These are phyloP conservation scores for Botryotinia globosa DNA, from an alignment of 2,329 filamentous ascomycete species.

Conservation along the genomic window DNA sequence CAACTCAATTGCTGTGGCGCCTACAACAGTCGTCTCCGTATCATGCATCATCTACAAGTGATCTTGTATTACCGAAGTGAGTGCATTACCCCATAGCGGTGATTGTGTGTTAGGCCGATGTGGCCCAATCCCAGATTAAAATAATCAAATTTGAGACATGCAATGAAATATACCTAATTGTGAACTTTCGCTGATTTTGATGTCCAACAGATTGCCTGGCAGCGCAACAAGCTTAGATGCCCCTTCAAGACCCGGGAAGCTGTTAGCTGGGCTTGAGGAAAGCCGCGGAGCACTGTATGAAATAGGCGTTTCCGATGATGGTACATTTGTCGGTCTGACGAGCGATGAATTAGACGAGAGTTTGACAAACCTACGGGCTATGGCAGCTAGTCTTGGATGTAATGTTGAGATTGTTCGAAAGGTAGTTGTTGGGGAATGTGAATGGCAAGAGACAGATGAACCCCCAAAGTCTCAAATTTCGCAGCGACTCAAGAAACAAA, in stretches of 20 bases:
- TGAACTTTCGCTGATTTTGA: not conserved
- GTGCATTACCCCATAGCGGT: not conserved
- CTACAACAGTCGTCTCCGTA: conserved; percentile 92
- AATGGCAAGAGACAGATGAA: conserved; percentile 51
- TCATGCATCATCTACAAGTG: conserved; percentile 74
- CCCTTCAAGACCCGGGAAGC: conserved; percentile 51
- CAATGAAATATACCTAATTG: not conserved
- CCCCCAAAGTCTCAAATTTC: conserved; percentile 21
- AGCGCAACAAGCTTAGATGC: conserved; percentile 48
- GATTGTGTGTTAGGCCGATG: not conserved
- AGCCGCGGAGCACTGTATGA: conserved; percentile 93
- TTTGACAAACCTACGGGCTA: conserved; percentile 76
- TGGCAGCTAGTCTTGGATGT: conserved; percentile 91
- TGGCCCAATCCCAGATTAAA: not conserved
- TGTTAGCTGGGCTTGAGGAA: conserved; percentile 81
- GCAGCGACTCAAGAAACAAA: conserved; percentile 27
- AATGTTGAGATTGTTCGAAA: conserved; percentile 76
- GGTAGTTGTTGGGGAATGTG: conserved; percentile 81
- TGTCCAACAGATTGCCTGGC: conserved; percentile 55
- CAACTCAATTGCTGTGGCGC: conserved; percentile 91
- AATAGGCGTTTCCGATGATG: conserved; percentile 94
- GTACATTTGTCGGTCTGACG: conserved; percentile 81
- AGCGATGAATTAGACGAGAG: conserved; percentile 93
- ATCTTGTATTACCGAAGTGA: conserved; percentile 66
- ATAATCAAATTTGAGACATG: not conserved